Base-by-base conservation (phyloP, 805 yeast species). In the Metschnikowia lochheadii region DNA sequence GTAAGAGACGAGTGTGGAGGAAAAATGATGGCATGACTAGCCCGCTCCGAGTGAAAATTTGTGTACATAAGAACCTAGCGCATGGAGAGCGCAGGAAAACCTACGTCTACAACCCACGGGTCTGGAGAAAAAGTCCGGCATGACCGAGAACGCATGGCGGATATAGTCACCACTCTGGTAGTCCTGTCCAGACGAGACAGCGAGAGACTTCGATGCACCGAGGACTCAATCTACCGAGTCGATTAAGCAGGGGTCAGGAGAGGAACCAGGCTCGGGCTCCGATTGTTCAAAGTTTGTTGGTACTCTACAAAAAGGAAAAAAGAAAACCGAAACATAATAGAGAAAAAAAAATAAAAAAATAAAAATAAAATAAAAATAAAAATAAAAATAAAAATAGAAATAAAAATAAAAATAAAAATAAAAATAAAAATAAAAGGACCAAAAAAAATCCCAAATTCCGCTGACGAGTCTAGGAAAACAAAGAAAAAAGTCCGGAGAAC, bases 51-150 rank as follows among this genome's bases (percentile, higher is more conserved):
- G 46, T 44, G 40, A 44, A 44, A 44, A 36, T 34, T 26, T 34
- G 46, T 41, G 36, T 41, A 41, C 17, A 41, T 41, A 41, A 31
- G 29, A 26, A 15, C 20, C 36, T 6, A 41, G 20, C 17, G 45
- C 45, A 32, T 41, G 26, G 45, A 41, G 45, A 41, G 45, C 45
- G 45, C 45, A 41, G 45, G 45, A 41, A 20, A 26, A 26, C 34
- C n/a, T 13, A 15, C 33, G 17, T 39, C 38, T 20, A 31, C 44
- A 32, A 20, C n/a, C 13, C 38, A 42, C 45, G 32, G 45, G 26
- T 14, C 18, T 42, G 45, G 45, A 42, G 45, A 42, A 42, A 42
- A 40, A 18, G 11, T 42, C 45, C 38, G 45, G 45, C 33, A 42
- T 32, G 37, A 21, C 31, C 45, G 38, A 18, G 31, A 33, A 10